These are phyloP conservation scores for Suillus occidentalis DNA, from an alignment of 768 basidiomycete genomes.

Conservation along the genomic window DNA sequence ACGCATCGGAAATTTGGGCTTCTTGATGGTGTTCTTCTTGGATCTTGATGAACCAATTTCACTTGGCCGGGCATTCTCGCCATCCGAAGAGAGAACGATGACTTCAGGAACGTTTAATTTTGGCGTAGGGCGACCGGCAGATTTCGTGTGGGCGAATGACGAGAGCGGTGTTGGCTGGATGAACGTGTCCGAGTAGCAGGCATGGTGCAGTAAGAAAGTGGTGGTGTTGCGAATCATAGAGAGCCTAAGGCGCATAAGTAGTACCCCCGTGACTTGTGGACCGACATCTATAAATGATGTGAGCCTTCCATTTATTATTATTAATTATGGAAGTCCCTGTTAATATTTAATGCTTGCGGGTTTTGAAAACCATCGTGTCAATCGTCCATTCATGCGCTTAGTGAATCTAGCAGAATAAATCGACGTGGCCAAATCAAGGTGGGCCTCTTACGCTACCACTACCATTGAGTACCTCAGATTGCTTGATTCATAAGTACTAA, in stretches of 20 bases:
- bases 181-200: conserved; percentile 27
- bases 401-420: no score
- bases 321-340: neutral
- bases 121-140: conserved; percentile 14
- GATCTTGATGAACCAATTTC: conserved; percentile 18
- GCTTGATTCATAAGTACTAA: no score
- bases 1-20: conserved; percentile 13
- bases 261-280: neutral
- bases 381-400: no score
- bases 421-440: no score
- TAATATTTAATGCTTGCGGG: no score
- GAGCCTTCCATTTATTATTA: neutral
- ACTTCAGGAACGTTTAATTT: conserved; percentile 18
- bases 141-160: conserved; percentile 9
- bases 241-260: neutral
- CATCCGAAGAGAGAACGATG: conserved; percentile 37
- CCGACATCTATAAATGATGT: neutral
- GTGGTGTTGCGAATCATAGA: neutral
- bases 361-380: no score
- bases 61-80: conserved; percentile 24
- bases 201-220: conserved; percentile 12
- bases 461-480: no score
- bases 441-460: no score
- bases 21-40: conserved; percentile 12
- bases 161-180: conserved; percentile 20